A percentile compares a stretch with the other conserved stretches of the same genome.
Evolutionary conservation across 2,329 filamentous ascomycete species (phyloP).

Genomic region (Escovopsis sp.): DNA sequence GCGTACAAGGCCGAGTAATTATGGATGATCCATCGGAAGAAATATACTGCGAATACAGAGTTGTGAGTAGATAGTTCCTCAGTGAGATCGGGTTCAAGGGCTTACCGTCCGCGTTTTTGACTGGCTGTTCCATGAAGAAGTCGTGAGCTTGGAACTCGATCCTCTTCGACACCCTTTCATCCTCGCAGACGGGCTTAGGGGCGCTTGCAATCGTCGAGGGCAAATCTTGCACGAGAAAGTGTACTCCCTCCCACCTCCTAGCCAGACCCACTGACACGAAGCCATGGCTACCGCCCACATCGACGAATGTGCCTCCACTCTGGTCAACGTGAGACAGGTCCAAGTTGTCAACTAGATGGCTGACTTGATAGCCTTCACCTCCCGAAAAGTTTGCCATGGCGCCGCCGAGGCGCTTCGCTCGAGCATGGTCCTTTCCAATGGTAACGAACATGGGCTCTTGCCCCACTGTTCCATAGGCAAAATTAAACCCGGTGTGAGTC

Average conservation of each 20-base stretch:
- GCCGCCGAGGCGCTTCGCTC: constrained; percentile 35
- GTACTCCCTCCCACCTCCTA: constrained; percentile 31
- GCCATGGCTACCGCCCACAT: constrained; percentile 44
- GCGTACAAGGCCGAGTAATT: constrained; percentile 44
- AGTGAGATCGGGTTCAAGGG: not conserved
- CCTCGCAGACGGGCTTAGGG: constrained; percentile 26
- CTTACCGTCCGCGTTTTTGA: constrained; percentile 36
- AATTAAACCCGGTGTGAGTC: constrained; percentile 35
- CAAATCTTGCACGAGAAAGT: constrained; percentile 42
- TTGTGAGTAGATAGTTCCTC: no score
- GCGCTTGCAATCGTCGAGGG: constrained; percentile 32
- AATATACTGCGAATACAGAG: constrained; percentile 28
- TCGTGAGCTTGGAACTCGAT: constrained; percentile 36
- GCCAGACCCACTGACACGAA: constrained; percentile 42
- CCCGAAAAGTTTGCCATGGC: constrained; percentile 41
- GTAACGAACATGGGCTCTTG: constrained; percentile 40
- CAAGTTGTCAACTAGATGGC: constrained; percentile 37
- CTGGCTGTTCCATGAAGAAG: constrained; percentile 42
- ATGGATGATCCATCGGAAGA: constrained; percentile 46
- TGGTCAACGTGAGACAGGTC: constrained; percentile 35
- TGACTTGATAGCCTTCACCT: constrained; percentile 41
- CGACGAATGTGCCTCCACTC: constrained; percentile 35
- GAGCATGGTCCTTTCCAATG: constrained; percentile 31
- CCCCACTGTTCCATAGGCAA: constrained; percentile 34
- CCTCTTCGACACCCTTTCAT: constrained; percentile 23